These are phyloP conservation scores for Starmera pachycereana DNA, from an alignment of 805 yeast species.

Conservation along the genomic window DNA sequence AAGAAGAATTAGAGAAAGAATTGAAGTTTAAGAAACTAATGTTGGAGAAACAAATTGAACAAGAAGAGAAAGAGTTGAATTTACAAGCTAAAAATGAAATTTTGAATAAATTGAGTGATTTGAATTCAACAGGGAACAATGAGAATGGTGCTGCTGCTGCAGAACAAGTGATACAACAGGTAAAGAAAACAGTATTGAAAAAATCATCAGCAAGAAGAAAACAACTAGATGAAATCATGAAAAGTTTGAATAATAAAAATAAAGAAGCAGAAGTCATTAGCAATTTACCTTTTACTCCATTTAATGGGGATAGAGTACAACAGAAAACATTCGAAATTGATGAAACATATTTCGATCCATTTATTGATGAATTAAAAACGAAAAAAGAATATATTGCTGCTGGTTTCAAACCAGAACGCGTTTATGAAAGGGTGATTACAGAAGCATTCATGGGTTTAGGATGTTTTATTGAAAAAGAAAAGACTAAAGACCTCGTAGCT, in stretches of 20 bases:
- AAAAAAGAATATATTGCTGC: slow-evolving; percentile 71
- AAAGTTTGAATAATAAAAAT: slow-evolving; percentile 26
- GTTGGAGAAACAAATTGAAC: slow-evolving; percentile 57
- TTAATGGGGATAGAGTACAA: slow-evolving; percentile 74
- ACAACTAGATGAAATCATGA: slow-evolving; percentile 30
- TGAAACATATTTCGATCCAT: slow-evolving; percentile 52
- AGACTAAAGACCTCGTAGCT: slow-evolving; percentile 35
- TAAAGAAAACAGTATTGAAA: slow-evolving; percentile 43
- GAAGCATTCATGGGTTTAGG: slow-evolving; percentile 89
- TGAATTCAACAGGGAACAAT: slow-evolving; percentile 20
- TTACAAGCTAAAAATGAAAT: slow-evolving; percentile 46
- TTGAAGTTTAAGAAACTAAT: slow-evolving; percentile 36
- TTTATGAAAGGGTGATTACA: slow-evolving; percentile 66
- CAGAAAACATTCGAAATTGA: slow-evolving; percentile 39
- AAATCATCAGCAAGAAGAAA: slow-evolving; percentile 56
- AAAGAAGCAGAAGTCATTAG: slow-evolving; percentile 22
- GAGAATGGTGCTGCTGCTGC: slow-evolving; percentile 28
- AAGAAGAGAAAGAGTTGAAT: slow-evolving; percentile 44
- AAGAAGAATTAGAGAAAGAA: slow-evolving; percentile 64
- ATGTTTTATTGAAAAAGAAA: slow-evolving; percentile 62
- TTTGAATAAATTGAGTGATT: slow-evolving; percentile 31
- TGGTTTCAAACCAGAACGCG: slow-evolving; percentile 67
- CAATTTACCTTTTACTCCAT: slow-evolving; percentile 79
- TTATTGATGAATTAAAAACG: slow-evolving; percentile 37
- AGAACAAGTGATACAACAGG: slow-evolving; percentile 39